Conservation (phyloP, 2,329 filamentous ascomycete species). For the Pseudogymnoascus sp. region DNA sequence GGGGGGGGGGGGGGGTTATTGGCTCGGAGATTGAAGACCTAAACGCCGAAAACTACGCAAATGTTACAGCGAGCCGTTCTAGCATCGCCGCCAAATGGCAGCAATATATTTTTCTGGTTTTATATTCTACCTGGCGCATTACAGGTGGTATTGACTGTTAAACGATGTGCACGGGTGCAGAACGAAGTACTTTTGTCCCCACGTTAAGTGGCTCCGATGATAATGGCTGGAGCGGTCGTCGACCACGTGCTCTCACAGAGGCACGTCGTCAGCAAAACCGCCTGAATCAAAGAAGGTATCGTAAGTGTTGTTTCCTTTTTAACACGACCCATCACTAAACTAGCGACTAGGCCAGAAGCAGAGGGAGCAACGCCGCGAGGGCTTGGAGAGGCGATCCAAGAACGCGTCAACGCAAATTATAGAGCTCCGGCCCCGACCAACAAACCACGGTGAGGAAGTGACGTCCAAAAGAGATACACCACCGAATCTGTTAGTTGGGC, state of each 20-base stretch:
- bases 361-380: conserved; percentile 11
- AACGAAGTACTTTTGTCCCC: not conserved
- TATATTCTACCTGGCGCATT: not conserved
- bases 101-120: not conserved
- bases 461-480: not conserved
- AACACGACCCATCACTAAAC: not conserved
- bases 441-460: not conserved
- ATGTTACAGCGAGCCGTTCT: not conserved
- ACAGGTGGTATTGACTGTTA: not conserved
- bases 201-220: not conserved
- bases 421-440: not conserved
- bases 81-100: not conserved
- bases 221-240: not conserved
- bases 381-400: not conserved
- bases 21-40: not conserved
- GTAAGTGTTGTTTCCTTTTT: conserved; percentile 23
- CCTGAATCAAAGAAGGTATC: conserved; percentile 30
- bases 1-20: not conserved
- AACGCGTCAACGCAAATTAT: not conserved
- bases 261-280: conserved; percentile 34
- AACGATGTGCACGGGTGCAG: not conserved
- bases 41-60: not conserved
- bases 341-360: conserved; percentile 17
- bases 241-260: conserved; percentile 30
- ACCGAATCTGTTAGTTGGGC: not conserved